phyloP scores from a whole-genome alignment of 2,329 filamentous ascomycete genomes.

The Trichophaea hybrida region DNA sequence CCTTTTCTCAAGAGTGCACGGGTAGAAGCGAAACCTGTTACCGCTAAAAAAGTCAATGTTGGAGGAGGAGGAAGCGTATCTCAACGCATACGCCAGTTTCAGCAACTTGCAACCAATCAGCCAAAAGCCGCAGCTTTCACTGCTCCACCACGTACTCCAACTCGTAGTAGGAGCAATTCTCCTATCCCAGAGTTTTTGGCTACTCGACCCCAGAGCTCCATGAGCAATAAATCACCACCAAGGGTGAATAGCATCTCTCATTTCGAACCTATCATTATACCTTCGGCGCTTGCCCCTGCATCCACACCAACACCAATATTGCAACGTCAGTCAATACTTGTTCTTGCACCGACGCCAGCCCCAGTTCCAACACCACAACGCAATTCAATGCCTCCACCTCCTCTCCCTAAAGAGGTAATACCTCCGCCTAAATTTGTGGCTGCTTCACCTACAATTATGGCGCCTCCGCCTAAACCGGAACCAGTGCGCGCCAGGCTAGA shows the following conservation, averaged over 20 bases:
- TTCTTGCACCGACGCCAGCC: conserved; percentile 14
- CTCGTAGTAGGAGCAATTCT: conserved; percentile 14
- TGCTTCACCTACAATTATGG: neutral
- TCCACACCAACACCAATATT: neutral
- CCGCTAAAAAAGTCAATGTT: conserved; percentile 61
- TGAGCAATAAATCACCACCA: conserved; percentile 5
- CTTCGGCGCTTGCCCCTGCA: conserved; percentile 7
- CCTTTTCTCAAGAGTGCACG: conserved; percentile 42
- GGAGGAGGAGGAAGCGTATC: conserved; percentile 53
- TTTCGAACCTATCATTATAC: conserved; percentile 32
- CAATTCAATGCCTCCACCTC: conserved; percentile 30
- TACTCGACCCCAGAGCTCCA: neutral
- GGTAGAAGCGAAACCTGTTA: conserved; percentile 39
- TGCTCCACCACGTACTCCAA: conserved; percentile 1
- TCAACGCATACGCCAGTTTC: conserved; percentile 77
- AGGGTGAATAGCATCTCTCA: conserved; percentile 3
- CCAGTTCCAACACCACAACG: conserved; percentile 25
- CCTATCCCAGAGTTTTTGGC: conserved; percentile 11
- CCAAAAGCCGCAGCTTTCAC: conserved; percentile 17
- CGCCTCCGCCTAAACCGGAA: neutral
- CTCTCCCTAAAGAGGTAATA: neutral
- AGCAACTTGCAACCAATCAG: conserved; percentile 12
- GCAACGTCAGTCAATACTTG: neutral
- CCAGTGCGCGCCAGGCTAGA: conserved; percentile 12
- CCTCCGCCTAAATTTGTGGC: neutral